Evolutionary conservation across 768 basidiomycete genomes (phyloP), one percentile per base, ranked within the genome.

Genomic region (Neoboletus brunneissimus): DNA sequence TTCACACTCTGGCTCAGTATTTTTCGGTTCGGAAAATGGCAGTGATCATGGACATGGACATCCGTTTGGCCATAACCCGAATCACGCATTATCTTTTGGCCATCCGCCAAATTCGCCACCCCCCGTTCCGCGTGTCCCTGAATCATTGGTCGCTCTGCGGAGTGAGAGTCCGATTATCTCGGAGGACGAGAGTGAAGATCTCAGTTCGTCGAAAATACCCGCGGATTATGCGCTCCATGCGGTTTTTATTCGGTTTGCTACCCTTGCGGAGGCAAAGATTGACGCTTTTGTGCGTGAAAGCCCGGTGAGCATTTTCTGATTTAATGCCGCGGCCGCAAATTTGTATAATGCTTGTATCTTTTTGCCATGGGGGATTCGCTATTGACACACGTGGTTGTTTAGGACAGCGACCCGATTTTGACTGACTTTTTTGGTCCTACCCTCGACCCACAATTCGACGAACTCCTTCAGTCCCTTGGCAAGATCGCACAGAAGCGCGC

Each of bases 171-270:
- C 82, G 3, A 64, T 69, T 18, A 64, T 76, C 4, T 84, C 85
- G 15, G 79, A 84, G 43, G 89, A 88, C 13, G 88, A 89, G 62
- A 84, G 84, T 64, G 78, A 87, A 46, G 59, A 61, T 13, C 73
- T 81, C 22, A 79, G 82, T 64, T 87, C 89, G 48, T 88, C 88
- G 0, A 89, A 85, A 66, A 91, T 88, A 12, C 92, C 94, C 2
- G 86, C 88, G 0, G 94, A 95, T 64, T 94, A 89, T 63, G 94
- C 94, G 2, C 74, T 95, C 13, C 90, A 92, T 66, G 90, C 91
- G 0, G 81, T 95, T 7, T 94, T 95, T 68, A 89, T 91, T 41
- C 86, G 89, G 3, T 95, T 95, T 63, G 90, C 89, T 10, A 81
- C 86, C 1, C 76, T 82, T 5, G 89, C 91, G 2, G 92, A 96